A percentile compares a stretch with the other conserved stretches of the same genome.
phyloP scores from a whole-genome alignment of 805 yeast species.

The Huiozyma sinensis region DNA sequence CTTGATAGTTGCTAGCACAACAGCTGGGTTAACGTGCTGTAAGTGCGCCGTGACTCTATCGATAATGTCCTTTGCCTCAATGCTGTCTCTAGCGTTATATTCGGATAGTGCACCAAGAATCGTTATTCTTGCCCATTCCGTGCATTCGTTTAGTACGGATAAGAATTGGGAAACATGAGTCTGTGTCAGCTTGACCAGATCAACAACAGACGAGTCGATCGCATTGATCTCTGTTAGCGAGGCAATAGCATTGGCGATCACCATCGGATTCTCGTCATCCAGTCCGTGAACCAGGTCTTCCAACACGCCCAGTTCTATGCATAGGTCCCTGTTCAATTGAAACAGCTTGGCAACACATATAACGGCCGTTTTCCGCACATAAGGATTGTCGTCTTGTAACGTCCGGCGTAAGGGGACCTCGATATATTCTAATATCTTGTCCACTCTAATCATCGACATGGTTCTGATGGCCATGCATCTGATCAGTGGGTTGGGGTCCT shows the following conservation, averaged over 20 bases:
- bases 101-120: slow-evolving; percentile 73
- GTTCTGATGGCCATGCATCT: slow-evolving; percentile 95
- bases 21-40: slow-evolving; percentile 95
- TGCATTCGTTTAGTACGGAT: slow-evolving; percentile 86
- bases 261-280: slow-evolving; percentile 91
- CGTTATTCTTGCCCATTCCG: slow-evolving; percentile 97
- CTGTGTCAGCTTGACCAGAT: slow-evolving; percentile 30
- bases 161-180: slow-evolving; percentile 49
- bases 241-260: slow-evolving; percentile 85
- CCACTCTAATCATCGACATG: slow-evolving; percentile 96
- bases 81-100: slow-evolving; percentile 42
- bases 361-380: slow-evolving; percentile 95
- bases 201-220: slow-evolving; percentile 44
- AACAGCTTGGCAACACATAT: slow-evolving; percentile 92
- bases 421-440: slow-evolving; percentile 89
- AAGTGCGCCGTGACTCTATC: slow-evolving; percentile 89
- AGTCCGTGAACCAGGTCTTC: slow-evolving; percentile 55
- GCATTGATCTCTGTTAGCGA: slow-evolving; percentile 77
- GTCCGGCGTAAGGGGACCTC: slow-evolving; percentile 82
- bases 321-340: slow-evolving; percentile 69
- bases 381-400: slow-evolving; percentile 85
- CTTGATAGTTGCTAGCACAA: slow-evolving; percentile 76
- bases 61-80: slow-evolving; percentile 74
- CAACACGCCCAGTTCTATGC: slow-evolving; percentile 80
- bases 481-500: slow-evolving; percentile 92